phyloP scores from a whole-genome alignment of 2,329 filamentous ascomycete species.

The Cadophora malorum region DNA sequence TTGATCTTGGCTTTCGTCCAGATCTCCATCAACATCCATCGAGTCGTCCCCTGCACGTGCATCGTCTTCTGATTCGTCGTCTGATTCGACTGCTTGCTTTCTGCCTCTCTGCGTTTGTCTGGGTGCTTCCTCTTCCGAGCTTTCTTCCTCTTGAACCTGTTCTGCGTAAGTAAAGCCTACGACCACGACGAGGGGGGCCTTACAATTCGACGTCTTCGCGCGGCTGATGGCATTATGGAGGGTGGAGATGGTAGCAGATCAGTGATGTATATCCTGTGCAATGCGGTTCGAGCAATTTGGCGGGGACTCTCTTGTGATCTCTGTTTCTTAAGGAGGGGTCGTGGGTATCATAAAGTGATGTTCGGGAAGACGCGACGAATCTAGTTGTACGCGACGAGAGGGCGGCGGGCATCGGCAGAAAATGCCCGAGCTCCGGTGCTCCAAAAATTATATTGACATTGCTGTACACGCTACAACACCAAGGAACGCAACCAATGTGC shows the following conservation, averaged over 20 bases:
- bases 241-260: not conserved
- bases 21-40: conserved; percentile 39
- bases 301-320: no score
- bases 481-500: conserved; percentile 2
- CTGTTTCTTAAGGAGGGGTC: not conserved
- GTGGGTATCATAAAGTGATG: not conserved
- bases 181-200: conserved; percentile 13
- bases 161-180: conserved; percentile 16
- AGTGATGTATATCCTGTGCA: not conserved
- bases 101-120: conserved; percentile 37
- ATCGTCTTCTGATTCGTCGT: conserved; percentile 42
- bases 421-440: conserved; percentile 22
- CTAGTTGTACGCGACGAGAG: conserved; percentile 26
- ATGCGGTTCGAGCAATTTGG: not conserved
- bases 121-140: conserved; percentile 39
- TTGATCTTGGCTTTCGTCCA: conserved; percentile 48
- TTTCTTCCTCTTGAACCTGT: conserved; percentile 39
- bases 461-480: not conserved
- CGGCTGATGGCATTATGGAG: conserved; percentile 38
- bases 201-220: conserved; percentile 39
- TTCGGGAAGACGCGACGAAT: conserved; percentile 33
- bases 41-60: conserved; percentile 33
- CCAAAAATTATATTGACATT: conserved; percentile 24
- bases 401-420: conserved; percentile 9
- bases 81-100: conserved; percentile 29